Evolutionary conservation across 2,329 filamentous ascomycete species (phyloP).

Genomic region (Pyricularia pennisetigena): DNA sequence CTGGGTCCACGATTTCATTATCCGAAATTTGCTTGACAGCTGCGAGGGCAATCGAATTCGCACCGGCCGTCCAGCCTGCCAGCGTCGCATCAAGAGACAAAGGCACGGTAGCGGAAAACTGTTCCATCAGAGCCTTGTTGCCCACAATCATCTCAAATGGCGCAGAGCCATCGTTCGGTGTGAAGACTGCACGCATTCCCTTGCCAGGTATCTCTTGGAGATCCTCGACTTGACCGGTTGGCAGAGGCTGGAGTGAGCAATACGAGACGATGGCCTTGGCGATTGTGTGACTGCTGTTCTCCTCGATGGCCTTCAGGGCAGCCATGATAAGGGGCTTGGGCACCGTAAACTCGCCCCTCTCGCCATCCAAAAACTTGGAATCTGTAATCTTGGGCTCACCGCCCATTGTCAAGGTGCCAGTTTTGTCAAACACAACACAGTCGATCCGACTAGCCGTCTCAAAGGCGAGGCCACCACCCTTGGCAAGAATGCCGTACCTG

Average conservation of each 20-base stretch:
- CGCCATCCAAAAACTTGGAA: conserved; percentile 19
- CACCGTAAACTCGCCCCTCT: neutral
- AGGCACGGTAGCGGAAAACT: conserved; percentile 31
- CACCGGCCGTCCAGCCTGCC: conserved; percentile 49
- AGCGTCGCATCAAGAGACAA: conserved; percentile 25
- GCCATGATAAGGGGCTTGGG: conserved; percentile 28
- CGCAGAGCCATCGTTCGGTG: conserved; percentile 15
- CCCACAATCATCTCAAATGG: conserved; percentile 52
- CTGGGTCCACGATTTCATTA: neutral
- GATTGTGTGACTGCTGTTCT: conserved; percentile 65
- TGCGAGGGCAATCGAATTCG: conserved; percentile 54
- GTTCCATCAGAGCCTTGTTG: conserved; percentile 60
- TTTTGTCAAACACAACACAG: conserved; percentile 82
- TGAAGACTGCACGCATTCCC: conserved; percentile 53
- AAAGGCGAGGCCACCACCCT: conserved; percentile 77
- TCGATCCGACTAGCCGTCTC: conserved; percentile 72
- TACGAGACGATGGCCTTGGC: conserved; percentile 60
- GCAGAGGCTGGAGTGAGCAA: conserved; percentile 31
- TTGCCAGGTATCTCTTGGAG: conserved; percentile 63
- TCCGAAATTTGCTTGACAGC: conserved; percentile 27
- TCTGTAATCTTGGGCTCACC: conserved; percentile 63
- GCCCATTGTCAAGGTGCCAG: conserved; percentile 67
- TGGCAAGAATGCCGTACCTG: conserved; percentile 69
- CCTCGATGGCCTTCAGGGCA: conserved; percentile 52
- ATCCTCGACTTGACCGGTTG: conserved; percentile 23